Base-by-base conservation (phyloP, 2,329 filamentous ascomycete species). In the Daldinia eschscholtzii region DNA sequence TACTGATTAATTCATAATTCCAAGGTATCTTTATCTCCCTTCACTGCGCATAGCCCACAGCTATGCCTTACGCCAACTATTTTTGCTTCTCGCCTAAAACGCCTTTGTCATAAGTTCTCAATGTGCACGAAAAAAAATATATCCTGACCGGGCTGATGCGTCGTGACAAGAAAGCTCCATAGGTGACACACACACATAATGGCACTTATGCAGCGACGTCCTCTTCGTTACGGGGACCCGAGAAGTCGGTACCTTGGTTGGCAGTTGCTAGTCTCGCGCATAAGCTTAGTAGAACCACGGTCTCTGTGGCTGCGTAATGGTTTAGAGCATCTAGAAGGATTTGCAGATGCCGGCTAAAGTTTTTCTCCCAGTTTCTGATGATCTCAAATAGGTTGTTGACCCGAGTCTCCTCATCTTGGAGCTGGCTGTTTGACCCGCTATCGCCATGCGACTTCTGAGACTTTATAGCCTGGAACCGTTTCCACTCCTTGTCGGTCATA, bases 231-330 rank as follows among this genome's bases (percentile, higher is more conserved):
- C 86, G 83, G 65, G 89, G 74, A 2, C 88, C 88, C 9, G 87
- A 86, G 75, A 86, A 90, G 76, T 90, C 88, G 0, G 88, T 90
- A 20, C 92, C 92, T 77, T 94, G 92, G 68, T 92, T 93, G 12
- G 92, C 93, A 66, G 92, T 93, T 75, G 92, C 94, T 76, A 97
- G 78, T 68, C 93, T 83, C 12, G 93, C 93, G 77, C 93, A 97
- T 15, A 99, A 84, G 72, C 94, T 95, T 70, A 98, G 83, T 72
- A 99, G 86, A 18, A 97, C 96, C 2, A 98, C 95, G 42, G 96
- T 98, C 83, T 99, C 96, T 0, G 96, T 98, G 0, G 96, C 96
- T 2, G 96, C 96, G 75, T 98, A 97, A 80, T 98, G 97, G 75
- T 99, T 98, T 70, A 99, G 85, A 68, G 93, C 95, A 78, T 98